phyloP scores from a whole-genome alignment of 1,284 basidiomycete species.

The Trichosporon coremiiforme region DNA sequence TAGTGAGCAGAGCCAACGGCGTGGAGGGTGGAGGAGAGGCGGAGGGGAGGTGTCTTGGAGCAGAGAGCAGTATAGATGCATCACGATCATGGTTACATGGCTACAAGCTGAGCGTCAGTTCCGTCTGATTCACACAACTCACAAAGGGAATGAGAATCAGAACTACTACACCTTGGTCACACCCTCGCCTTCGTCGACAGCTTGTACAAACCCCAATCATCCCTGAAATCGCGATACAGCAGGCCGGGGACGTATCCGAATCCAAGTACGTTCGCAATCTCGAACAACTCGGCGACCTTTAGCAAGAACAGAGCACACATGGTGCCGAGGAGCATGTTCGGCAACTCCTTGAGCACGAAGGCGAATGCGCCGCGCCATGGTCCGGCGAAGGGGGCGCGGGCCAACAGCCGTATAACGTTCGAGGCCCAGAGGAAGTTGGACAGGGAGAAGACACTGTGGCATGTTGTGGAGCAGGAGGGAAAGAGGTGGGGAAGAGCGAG shows the following conservation, averaged over 20 bases:
- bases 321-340: neutral
- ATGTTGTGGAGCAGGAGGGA: neutral
- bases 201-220: neutral
- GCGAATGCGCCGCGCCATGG: neutral
- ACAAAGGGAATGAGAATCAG: no score
- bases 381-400: neutral
- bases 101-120: neutral
- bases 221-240: neutral
- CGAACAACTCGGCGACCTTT: neutral
- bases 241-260: neutral
- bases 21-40: neutral
- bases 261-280: neutral
- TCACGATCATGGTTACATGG: neutral
- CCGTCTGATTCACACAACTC: no score
- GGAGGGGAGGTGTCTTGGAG: neutral
- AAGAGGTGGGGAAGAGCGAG: neutral
- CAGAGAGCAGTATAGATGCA: neutral
- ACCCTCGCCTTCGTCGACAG: neutral
- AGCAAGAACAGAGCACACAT: neutral
- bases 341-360: neutral
- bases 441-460: neutral
- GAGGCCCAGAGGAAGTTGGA: neutral
- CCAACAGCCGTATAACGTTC: neutral
- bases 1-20: no score
- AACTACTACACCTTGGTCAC: no score